These are phyloP conservation scores for Diaporthe capsici DNA, from an alignment of 2,329 filamentous ascomycete genomes.

Conservation along the genomic window DNA sequence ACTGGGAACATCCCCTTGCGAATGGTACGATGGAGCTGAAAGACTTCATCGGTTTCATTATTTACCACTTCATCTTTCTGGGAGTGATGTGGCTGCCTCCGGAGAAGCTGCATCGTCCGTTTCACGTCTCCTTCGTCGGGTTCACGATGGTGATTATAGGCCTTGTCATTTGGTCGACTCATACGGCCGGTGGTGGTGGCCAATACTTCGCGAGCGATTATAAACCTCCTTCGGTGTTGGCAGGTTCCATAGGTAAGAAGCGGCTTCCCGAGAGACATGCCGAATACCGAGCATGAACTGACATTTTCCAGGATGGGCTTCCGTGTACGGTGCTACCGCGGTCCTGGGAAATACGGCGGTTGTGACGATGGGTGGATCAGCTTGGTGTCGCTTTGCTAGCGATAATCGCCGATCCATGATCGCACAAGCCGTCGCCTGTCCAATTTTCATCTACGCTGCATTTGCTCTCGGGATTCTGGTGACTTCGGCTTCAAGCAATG, in stretches of 20 bases:
- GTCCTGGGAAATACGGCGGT: conserved; percentile 34
- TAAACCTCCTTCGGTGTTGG: conserved; percentile 27
- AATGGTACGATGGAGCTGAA: conserved; percentile 35
- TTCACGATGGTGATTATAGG: conserved; percentile 31
- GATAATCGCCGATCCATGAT: conserved; percentile 33
- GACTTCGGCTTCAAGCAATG: conserved; percentile 28
- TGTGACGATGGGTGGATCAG: conserved; percentile 34
- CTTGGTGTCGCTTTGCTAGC: conserved; percentile 31
- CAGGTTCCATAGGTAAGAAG: conserved; percentile 33
- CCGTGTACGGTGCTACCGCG: conserved; percentile 31
- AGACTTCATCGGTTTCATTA: conserved; percentile 36
- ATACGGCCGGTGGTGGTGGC: conserved; percentile 25
- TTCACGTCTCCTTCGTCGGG: conserved; percentile 28
- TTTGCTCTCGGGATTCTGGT: conserved; percentile 33
- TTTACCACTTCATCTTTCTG: conserved; percentile 29
- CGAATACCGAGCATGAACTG: background rate
- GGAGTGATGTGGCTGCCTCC: conserved; percentile 37
- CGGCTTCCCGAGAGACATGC: too few relatives aligned
- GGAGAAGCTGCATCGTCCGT: conserved; percentile 32
- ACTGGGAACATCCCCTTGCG: conserved; percentile 24
- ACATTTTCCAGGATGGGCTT: conserved; percentile 30
- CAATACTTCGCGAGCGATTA: conserved; percentile 29
- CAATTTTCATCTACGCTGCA: conserved; percentile 30
- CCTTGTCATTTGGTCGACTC: conserved; percentile 34
- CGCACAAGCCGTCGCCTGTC: conserved; percentile 33